Evolutionary conservation across 805 yeast species (phyloP).

Genomic region (Schizosaccharomyces osmophilus): DNA sequence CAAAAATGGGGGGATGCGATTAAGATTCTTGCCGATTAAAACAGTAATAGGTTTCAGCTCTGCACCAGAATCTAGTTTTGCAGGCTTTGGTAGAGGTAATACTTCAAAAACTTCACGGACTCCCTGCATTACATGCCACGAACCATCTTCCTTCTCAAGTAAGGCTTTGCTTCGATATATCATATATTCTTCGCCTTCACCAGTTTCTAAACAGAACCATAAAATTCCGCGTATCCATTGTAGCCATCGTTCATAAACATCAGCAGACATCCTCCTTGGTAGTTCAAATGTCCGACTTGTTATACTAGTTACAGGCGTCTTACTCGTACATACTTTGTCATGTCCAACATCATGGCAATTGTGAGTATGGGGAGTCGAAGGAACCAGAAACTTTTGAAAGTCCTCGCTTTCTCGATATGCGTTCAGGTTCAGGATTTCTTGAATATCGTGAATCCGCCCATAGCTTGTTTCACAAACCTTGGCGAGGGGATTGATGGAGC

Average conservation of each 20-base stretch:
- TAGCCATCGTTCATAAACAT: constrained; percentile 27
- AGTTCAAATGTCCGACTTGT: constrained; percentile 29
- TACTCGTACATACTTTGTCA: constrained; percentile 6
- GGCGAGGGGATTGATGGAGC: constrained; percentile 39
- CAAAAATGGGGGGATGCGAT: background rate
- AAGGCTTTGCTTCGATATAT: constrained; percentile 31
- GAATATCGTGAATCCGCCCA: constrained; percentile 43
- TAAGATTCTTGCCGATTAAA: background rate
- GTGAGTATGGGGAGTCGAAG: background rate
- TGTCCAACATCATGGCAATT: background rate
- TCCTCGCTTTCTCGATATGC: constrained; percentile 32
- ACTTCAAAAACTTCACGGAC: constrained; percentile 82
- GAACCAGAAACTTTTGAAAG: constrained; percentile 4
- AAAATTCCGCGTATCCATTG: constrained; percentile 40
- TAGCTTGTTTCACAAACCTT: constrained; percentile 41
- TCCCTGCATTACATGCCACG: constrained; percentile 54
- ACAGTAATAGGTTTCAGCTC: background rate
- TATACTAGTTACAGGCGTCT: constrained; percentile 14
- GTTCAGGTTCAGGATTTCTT: constrained; percentile 46
- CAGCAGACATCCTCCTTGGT: constrained; percentile 15
- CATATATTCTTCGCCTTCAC: background rate
- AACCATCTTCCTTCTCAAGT: constrained; percentile 19
- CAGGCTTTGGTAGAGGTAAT: constrained; percentile 18
- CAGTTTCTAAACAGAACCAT: constrained; percentile 34
- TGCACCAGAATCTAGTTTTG: constrained; percentile 12